Base-by-base conservation (phyloP, 768 basidiomycete genomes). In the Austroboletus festivus region DNA sequence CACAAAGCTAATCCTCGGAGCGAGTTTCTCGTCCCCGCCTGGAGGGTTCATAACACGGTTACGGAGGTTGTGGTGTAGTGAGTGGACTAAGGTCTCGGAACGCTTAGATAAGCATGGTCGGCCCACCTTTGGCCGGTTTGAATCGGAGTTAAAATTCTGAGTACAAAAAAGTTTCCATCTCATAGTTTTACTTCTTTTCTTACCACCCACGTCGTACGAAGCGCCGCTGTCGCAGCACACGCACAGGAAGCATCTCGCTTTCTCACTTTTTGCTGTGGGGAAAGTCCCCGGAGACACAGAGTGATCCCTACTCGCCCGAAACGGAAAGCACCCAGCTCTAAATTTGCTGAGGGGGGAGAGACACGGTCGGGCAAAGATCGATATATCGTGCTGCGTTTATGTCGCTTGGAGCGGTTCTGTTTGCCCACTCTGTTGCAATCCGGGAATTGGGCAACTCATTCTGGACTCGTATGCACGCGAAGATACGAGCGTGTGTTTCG, bases 261-360 rank as follows among this genome's bases (percentile, higher is more conserved):
- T 75, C 70, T 53, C 47, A 47, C 54, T 75, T 71, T 53, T 38
- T 56, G 84, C 87, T 89, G 87, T 83, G 87, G 87, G 87, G 86
- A 89, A 89, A 89, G 87, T 89, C 87, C 85, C 87, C 87, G 87
- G 87, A 89, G 87, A 79, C 68, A 77, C 83, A 84, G 86, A 86
- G 81, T 62, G 51, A 59, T 59, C 70, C 76, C 68, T 72, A 71
- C 74, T 79, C 72, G 66, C 71, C 73, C 73, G 54, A 44, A 59
- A 74, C 58, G 86, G 86, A 86, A 83, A 89, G 76, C 85, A 65
- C 72, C 84, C 80, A 76, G 75, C 82, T 75, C 71, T 70, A 88
- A 85, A 80, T 76, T 77, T 76, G 82, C 75, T 77, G 79, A 82
- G 79, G 68, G n/a, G 55, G 75, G 67, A 66, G 69, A 72, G 66